Evolutionary conservation across 163 green algal genomes (phyloP), one percentile per base, ranked within the genome.

Genomic region (Coccomyxa subellipsoidea): DNA sequence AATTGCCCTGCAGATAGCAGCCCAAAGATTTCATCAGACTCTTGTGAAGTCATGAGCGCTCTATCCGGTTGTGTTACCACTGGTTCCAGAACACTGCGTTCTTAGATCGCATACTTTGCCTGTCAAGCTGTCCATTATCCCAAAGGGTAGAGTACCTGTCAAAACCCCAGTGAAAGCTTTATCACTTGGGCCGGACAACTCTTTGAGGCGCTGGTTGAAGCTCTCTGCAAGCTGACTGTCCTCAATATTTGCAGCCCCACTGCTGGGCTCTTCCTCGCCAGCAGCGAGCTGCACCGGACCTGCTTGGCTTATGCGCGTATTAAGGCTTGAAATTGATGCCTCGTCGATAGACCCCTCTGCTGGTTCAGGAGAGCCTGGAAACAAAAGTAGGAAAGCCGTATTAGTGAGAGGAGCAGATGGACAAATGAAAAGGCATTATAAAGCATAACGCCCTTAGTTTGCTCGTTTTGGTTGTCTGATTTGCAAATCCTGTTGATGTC

Each of bases 1-100:
- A 94, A 47, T 77, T 92, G 83, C 10, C 82, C 85, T 75, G 88
- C 80, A 25, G 75, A 87, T 0, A 66, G 80, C 1, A 18, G 73
- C 77, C 88, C 29, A 32, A 88, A 88, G n/a, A n/a, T n/a, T n/a
- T n/a, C n/a, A n/a, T n/a, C n/a, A n/a, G n/a, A n/a, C n/a, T n/a
- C n/a, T n/a, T n/a, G n/a, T n/a, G n/a, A n/a, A n/a, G n/a, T n/a
- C n/a, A n/a, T n/a, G n/a, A n/a, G n/a, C n/a, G n/a, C n/a, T n/a
- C n/a, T n/a, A n/a, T n/a, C n/a, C n/a, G n/a, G n/a, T n/a, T n/a
- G n/a, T n/a, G n/a, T n/a, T n/a, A n/a, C n/a, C n/a, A n/a, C n/a
- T n/a, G n/a, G n/a, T n/a, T n/a, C n/a, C n/a, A n/a, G n/a, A n/a
- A n/a, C n/a, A n/a, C n/a, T n/a, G n/a, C n/a, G n/a, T n/a, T n/a